Base-by-base conservation (phyloP, 1,139 yeast species). In the Yamadazyma atmosphaerica region DNA sequence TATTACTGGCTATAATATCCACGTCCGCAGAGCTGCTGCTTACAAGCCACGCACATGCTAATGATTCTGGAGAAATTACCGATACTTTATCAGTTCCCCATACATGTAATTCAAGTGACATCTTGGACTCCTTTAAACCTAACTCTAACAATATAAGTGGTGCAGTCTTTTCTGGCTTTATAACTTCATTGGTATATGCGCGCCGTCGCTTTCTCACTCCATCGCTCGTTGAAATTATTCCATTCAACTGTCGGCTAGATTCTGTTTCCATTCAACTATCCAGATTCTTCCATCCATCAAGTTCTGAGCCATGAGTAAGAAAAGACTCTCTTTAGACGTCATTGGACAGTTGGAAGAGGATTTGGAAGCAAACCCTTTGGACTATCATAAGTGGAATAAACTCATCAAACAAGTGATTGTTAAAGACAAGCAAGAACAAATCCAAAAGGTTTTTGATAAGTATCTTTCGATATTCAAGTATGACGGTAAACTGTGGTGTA, bases 401-500 rank as follows among this genome's bases (percentile, higher is more conserved):
- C 67, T 83, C 40, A 74, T 86, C 36, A 70, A 73, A 21, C 76
- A 72, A 44, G 76, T 75, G 9, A 70, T 78, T 34, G 60, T 67
- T 18, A 78, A 79, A 47, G 89, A 84, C 45, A 76, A 80, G 43
- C 79, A 76, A 41, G 86, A 80, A 28, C 81, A 81, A 41, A 79
- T 82, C 10, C 63, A 87, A 33, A 63, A 68, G 5, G 71, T 75
- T 0, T 89, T 77, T 58, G 83, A 82, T 40, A 65, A 75, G 28
- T 82, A 85, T 53, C 71, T 90, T 38, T 61, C 62, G 13, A 68
- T 77, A 5, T 90, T 86, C 65, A 88, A 86, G 40, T 74, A 70
- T 46, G 78, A 72, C 47, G 81, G 86, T 2, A 72, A 74, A 12
- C 76, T 80, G 39, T 88, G 97, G 97, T 71, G 81, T 31, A 73